Conservation (phyloP, 2,329 filamentous ascomycete species). For the Botryosphaeria agaves region DNA sequence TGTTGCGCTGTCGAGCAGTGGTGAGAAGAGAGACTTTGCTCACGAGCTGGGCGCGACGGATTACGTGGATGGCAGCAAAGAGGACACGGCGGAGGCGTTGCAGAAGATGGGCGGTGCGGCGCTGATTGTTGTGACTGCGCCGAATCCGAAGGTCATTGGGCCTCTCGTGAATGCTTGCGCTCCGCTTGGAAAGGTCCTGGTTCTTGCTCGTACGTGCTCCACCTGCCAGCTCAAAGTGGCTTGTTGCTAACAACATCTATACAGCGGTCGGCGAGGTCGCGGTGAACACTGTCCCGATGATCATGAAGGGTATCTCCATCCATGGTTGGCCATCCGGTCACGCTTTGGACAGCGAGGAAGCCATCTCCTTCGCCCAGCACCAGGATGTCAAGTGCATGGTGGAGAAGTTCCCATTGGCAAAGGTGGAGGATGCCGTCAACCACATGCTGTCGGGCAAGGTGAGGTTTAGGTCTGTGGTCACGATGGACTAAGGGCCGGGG, state of each 20-base stretch:
- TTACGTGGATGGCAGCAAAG: conserved; percentile 35
- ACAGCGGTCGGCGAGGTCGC: conserved; percentile 26
- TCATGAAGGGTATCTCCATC: conserved; percentile 29
- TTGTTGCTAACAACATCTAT: conserved; percentile 5
- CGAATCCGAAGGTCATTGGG: conserved; percentile 37
- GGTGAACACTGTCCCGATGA: conserved; percentile 24
- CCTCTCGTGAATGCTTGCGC: conserved; percentile 37
- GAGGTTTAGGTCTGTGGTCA: conserved; percentile 33
- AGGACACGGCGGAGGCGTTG: conserved; percentile 32
- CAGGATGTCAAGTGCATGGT: conserved; percentile 34
- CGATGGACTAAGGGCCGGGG: conserved; percentile 21
- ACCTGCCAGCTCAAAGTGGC: background rate
- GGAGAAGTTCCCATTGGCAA: conserved; percentile 33
- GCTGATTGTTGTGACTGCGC: conserved; percentile 45
- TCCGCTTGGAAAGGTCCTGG: conserved; percentile 38
- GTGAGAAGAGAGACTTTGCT: conserved; percentile 35
- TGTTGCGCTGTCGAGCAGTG: conserved; percentile 31
- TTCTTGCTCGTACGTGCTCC: conserved; percentile 27
- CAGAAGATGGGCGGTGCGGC: conserved; percentile 42
- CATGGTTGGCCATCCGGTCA: conserved; percentile 37
- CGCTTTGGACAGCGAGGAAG: conserved; percentile 33
- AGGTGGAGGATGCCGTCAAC: conserved; percentile 31
- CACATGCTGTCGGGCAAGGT: conserved; percentile 32
- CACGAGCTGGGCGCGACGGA: conserved; percentile 37
- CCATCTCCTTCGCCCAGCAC: conserved; percentile 30